Base-by-base conservation (phyloP, 2,329 filamentous ascomycete species). In the Alternaria arborescens region DNA sequence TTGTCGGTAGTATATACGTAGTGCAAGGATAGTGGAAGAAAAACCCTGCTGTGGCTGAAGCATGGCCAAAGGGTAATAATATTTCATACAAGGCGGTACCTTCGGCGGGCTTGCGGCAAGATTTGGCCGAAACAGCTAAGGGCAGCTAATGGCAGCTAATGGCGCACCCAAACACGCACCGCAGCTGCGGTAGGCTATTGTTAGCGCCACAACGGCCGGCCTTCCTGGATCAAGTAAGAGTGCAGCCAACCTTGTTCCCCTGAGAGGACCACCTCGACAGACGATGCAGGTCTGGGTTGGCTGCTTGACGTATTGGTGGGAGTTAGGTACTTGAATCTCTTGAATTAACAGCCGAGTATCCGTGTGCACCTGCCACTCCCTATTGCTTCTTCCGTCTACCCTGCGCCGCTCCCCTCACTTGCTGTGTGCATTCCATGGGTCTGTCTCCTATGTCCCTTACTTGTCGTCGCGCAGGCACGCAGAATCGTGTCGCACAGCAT, bases 321-420 rank as follows among this genome's bases (percentile, higher is more conserved):
- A 56, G 28, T 56, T 38, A 47, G 42, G 60, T 63, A 64, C 55
- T 64, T 61, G 32, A 61, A 62, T 63, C 60, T 48, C 38, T 56
- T 48, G 47, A 57, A 48, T 55, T 53, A 55, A 58, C 20, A 40
- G 68, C 68, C 68, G 70, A 62, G 53, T 67, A 65, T 22, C 68
- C 70, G 70, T 61, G 60, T 70, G 62, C 64, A 62, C 64, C 55
- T 71, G 50, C 66, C 68, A 50, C 50, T 63, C 53, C 58, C 58
- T 61, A 57, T 57, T 55, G 54, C 61, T 61, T 59, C 36, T 38
- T 40, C 42, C 41, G 44, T 30, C 42, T 48, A 28, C 52, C 43
- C 48, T 56, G 52, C 51, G 16, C 46, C 52, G 40, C 51, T 42
- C 58, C 59, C 60, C 58, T 61, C 61, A 61, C 64, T 65, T 65